These are phyloP conservation scores for Vigna reflexopilosa DNA, from an alignment of 306 rosid species.

Conservation along the genomic window DNA sequence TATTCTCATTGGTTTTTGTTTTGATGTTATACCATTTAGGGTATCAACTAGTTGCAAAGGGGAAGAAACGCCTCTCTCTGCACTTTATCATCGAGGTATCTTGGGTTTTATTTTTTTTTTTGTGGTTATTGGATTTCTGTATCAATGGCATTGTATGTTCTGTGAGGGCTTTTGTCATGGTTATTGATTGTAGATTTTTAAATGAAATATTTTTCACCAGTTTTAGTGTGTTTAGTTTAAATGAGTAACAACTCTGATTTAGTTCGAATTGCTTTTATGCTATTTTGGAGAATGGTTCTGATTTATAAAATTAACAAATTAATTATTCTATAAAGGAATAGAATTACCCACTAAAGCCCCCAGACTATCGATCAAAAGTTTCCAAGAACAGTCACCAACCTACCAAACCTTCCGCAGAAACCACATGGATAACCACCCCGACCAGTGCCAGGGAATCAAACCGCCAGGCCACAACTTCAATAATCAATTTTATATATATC, in stretches of 20 bases:
- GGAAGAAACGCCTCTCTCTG: constrained; percentile 59
- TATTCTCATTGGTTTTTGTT: not conserved
- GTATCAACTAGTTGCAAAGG: constrained; percentile 85
- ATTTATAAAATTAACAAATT: not conserved
- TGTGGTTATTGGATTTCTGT: not conserved
- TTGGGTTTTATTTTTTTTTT: constrained; percentile 4
- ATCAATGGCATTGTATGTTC: constrained; percentile 1
- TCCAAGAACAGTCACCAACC: not conserved
- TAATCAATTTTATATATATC: too few species aligned
- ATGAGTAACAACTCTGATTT: not conserved
- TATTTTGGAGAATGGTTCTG: not conserved
- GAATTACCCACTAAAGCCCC: not conserved
- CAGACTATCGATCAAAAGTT: not conserved
- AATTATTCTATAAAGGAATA: not conserved
- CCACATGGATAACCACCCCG: not conserved
- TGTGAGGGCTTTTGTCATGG: not conserved
- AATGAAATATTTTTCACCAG: not conserved
- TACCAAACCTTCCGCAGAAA: not conserved
- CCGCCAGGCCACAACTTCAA: not conserved
- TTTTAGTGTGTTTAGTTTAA: constrained; percentile 10
- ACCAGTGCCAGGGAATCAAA: not conserved
- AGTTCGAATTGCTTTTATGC: not conserved
- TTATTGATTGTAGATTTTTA: not conserved
- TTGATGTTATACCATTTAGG: constrained; percentile 52
- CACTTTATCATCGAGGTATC: constrained; percentile 67